A percentile compares a stretch with the other conserved stretches of the same genome.
phyloP scores from a whole-genome alignment of 2,329 filamentous ascomycete genomes.

The Exophiala dermatitidis region DNA sequence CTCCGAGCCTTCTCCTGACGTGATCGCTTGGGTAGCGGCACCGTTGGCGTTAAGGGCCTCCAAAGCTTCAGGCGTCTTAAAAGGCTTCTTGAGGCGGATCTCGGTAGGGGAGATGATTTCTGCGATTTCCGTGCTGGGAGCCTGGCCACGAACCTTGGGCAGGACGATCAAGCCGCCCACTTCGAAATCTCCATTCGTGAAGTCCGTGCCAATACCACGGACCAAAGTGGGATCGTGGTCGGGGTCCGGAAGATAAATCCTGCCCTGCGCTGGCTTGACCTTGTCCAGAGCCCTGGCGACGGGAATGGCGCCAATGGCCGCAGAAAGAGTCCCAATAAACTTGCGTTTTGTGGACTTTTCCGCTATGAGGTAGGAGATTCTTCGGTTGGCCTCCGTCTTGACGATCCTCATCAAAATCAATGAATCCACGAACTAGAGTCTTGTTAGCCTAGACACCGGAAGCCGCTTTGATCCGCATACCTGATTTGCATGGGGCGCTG shows the following conservation, averaged over 20 bases:
- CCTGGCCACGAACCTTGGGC: conserved; percentile 71
- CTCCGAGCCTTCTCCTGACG: neutral
- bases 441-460: conserved; percentile 4
- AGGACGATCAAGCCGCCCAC: conserved; percentile 78
- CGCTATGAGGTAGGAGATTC: conserved; percentile 86
- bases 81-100: conserved; percentile 76
- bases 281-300: conserved; percentile 86
- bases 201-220: conserved; percentile 73
- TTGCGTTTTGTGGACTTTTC: conserved; percentile 86
- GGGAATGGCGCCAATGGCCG: conserved; percentile 81
- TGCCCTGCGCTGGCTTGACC: conserved; percentile 70
- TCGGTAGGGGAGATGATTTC: conserved; percentile 75
- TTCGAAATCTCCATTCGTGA: conserved; percentile 64
- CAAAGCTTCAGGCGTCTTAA: conserved; percentile 68
- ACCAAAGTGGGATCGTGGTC: conserved; percentile 75
- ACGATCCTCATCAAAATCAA: conserved; percentile 88
- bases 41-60: conserved; percentile 72
- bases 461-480: conserved; percentile 40
- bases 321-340: conserved; percentile 82
- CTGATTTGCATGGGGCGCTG: conserved; percentile 94
- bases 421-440: conserved; percentile 77
- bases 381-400: conserved; percentile 75
- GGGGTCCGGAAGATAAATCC: conserved; percentile 82
- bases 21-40: neutral
- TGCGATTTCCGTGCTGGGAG: conserved; percentile 74